Evolutionary conservation across 371 early-diverging fungal species (phyloP).

Genomic region (Zancudomyces culisetae): DNA sequence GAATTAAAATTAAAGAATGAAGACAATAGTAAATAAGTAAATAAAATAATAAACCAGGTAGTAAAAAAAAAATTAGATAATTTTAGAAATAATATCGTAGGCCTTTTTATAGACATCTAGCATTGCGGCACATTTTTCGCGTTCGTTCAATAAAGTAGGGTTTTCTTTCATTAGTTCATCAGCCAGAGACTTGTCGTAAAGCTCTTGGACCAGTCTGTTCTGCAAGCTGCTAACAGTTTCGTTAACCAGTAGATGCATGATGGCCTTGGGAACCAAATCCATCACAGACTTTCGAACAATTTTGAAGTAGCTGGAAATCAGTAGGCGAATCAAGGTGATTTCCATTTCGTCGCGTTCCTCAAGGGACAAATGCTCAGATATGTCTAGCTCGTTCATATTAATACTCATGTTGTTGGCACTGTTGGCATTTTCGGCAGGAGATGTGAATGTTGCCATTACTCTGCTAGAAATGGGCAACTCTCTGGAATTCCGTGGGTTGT

Average conservation of each 20-base stretch:
- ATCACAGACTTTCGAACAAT: constrained; percentile 67
- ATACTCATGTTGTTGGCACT: not conserved
- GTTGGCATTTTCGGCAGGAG: constrained; percentile 15
- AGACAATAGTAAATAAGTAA: not conserved
- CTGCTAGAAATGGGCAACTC: not conserved
- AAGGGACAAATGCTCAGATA: constrained; percentile 12
- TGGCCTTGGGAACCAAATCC: constrained; percentile 82
- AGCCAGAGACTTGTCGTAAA: constrained; percentile 61
- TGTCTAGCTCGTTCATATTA: not conserved
- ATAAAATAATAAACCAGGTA: not conserved
- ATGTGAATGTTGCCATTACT: not conserved
- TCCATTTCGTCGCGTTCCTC: constrained; percentile 63
- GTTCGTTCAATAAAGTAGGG: constrained; percentile 43
- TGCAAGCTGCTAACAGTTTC: constrained; percentile 56
- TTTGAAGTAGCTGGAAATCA: constrained; percentile 66
- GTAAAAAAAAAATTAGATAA: constrained; percentile 7
- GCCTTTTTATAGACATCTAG: constrained; percentile 60
- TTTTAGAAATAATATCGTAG: constrained; percentile 47
- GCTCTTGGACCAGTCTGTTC: constrained; percentile 54
- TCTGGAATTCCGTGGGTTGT: not conserved
- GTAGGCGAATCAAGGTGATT: constrained; percentile 55
- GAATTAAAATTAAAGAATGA: not conserved
- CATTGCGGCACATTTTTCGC: constrained; percentile 54
- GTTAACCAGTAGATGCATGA: constrained; percentile 72
- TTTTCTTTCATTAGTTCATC: constrained; percentile 61